Percentiles rank a stretch among this genome's conserved stretches.
Conservation (phyloP, 192 early-diverging fungal genomes). For the Coemansia sp. region DNA sequence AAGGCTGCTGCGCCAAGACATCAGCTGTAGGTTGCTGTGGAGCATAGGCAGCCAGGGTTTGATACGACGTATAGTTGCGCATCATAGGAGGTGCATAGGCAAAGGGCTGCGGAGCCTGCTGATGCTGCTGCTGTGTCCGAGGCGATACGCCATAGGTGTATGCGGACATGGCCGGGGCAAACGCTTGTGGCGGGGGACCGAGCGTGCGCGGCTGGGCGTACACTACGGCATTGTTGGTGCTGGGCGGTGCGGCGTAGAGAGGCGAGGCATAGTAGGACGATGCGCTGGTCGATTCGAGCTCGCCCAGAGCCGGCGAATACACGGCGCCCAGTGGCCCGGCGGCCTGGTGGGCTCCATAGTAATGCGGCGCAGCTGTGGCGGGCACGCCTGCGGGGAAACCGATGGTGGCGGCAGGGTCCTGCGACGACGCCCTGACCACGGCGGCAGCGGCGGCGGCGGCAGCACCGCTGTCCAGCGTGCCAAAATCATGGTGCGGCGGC, state of each 20-base stretch:
- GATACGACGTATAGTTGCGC: conserved; percentile 25
- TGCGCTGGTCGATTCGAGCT: conserved; percentile 11
- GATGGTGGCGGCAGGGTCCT: conserved; percentile 1
- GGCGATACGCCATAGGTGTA: conserved; percentile 33
- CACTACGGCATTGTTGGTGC: neutral
- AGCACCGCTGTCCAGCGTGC: neutral
- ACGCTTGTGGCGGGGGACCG: conserved; percentile 4
- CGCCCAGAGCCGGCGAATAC: conserved; percentile 36
- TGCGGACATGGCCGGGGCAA: conserved; percentile 11
- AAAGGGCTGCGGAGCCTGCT: conserved; percentile 18
- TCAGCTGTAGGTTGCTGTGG: conserved; percentile 23
- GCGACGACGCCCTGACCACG: too few relatives aligned
- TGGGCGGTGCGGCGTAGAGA: neutral
- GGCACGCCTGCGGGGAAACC: too few relatives aligned
- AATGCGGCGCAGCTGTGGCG: too few relatives aligned
- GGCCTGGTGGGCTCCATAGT: too few relatives aligned
- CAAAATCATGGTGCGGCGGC: conserved; percentile 21
- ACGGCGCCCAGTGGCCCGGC: too few relatives aligned
- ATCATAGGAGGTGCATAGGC: conserved; percentile 30
- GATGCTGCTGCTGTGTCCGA: conserved; percentile 21
- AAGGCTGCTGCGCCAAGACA: conserved; percentile 8
- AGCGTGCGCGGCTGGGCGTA: conserved; percentile 21
- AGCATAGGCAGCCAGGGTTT: conserved; percentile 3
- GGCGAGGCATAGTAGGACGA: conserved; percentile 41
- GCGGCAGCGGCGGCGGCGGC: neutral